Evolutionary conservation across 2,329 filamentous ascomycete species (phyloP).

Genomic region (Sclerotinia minor): DNA sequence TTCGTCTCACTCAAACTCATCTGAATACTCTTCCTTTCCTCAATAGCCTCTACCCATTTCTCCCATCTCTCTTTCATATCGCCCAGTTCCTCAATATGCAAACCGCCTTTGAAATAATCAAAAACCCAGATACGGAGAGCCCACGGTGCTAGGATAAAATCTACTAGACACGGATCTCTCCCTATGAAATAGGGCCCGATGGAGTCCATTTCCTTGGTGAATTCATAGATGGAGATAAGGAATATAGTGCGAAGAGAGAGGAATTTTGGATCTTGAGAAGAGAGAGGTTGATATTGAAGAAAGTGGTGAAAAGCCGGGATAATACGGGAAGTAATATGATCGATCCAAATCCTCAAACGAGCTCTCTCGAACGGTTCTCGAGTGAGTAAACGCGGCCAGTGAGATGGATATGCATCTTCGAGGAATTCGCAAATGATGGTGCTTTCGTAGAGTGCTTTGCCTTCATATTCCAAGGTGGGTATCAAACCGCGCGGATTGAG

Average conservation of each 20-base stretch:
- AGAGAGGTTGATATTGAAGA: slow-evolving; percentile 55
- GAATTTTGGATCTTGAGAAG: slow-evolving; percentile 47
- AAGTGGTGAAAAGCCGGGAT: slow-evolving; percentile 68
- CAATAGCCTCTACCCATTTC: slow-evolving; percentile 61
- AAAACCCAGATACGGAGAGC: slow-evolving; percentile 70
- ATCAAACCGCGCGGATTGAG: slow-evolving; percentile 76
- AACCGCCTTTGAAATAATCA: slow-evolving; percentile 69
- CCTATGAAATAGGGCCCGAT: slow-evolving; percentile 69
- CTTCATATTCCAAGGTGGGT: slow-evolving; percentile 61
- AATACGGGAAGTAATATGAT: slow-evolving; percentile 67
- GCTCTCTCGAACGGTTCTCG: slow-evolving; percentile 64
- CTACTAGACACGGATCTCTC: slow-evolving; percentile 62
- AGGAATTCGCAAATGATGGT: slow-evolving; percentile 73
- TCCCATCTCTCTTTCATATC: slow-evolving; percentile 64
- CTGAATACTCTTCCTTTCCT: slow-evolving; percentile 60
- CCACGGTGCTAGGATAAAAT: slow-evolving; percentile 73
- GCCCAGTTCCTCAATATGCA: slow-evolving; percentile 50
- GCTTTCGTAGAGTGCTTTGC: slow-evolving; percentile 70
- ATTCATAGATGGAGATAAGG: slow-evolving; percentile 56
- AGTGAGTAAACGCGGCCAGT: slow-evolving; percentile 54
- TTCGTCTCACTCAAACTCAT: slow-evolving; percentile 68
- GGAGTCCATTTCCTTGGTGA: slow-evolving; percentile 61
- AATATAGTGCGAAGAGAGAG: slow-evolving; percentile 60
- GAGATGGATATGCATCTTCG: slow-evolving; percentile 64
- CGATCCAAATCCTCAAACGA: slow-evolving; percentile 66